Evolutionary conservation across 495 filamentous ascomycete genomes (phyloP).

Genomic region (Pyrenula aspistea): DNA sequence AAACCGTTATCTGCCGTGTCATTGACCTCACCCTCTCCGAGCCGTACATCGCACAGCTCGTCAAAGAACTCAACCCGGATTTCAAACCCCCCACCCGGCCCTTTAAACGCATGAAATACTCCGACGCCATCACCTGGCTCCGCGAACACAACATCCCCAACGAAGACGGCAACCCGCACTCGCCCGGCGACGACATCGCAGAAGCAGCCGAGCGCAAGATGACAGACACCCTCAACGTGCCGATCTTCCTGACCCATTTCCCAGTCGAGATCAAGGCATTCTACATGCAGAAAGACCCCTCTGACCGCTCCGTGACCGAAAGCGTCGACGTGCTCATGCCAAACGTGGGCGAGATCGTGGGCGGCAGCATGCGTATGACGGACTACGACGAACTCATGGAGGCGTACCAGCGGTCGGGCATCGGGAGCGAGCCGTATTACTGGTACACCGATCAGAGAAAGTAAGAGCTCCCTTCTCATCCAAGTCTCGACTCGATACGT

Average conservation of each 20-base stretch:
- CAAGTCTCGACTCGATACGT: constrained; percentile 3
- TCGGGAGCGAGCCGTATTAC: constrained; percentile 81
- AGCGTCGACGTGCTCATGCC: constrained; percentile 95
- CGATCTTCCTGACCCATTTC: constrained; percentile 96
- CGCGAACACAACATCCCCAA: constrained; percentile 77
- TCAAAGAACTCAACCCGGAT: constrained; percentile 75
- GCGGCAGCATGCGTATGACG: constrained; percentile 93
- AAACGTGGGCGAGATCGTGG: constrained; percentile 93
- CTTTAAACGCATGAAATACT: constrained; percentile 92
- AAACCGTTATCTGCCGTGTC: constrained; percentile 78
- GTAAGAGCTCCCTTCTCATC: constrained; percentile 40
- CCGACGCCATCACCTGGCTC: constrained; percentile 90
- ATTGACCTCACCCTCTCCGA: constrained; percentile 65
- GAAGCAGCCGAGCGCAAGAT: constrained; percentile 94
- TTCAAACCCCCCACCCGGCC: constrained; percentile 78
- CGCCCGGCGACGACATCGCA: constrained; percentile 95
- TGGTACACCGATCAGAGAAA: constrained; percentile 99
- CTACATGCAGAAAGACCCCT: constrained; percentile 91
- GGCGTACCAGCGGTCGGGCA: constrained; percentile 78
- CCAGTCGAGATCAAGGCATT: constrained; percentile 97
- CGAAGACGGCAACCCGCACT: constrained; percentile 80
- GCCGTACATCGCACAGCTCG: constrained; percentile 50
- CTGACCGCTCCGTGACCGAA: constrained; percentile 84
- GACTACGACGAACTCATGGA: constrained; percentile 84
- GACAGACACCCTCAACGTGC: constrained; percentile 90